Evolutionary conservation across 116 monocot species (phyloP).

Genomic region (Phalaenopsis hybrid): DNA sequence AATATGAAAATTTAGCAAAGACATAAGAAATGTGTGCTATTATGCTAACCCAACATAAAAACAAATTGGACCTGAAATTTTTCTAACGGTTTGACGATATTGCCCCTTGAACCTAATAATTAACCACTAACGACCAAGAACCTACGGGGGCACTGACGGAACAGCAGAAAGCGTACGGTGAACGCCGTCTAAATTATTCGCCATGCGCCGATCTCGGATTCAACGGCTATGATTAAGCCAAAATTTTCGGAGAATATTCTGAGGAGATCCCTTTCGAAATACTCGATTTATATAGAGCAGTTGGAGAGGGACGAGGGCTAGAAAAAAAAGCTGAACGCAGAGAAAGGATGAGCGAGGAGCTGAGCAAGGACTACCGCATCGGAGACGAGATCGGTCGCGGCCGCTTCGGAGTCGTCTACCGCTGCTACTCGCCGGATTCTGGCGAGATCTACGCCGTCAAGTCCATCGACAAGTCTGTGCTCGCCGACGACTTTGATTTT

Average conservation of each 20-base stretch:
- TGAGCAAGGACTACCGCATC: constrained; percentile 42
- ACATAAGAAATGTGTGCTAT: too few species aligned
- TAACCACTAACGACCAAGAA: background rate
- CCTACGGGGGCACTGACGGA: background rate
- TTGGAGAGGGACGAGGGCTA: background rate
- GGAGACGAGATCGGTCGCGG: constrained; percentile 83
- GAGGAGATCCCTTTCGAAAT: background rate
- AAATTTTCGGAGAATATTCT: background rate
- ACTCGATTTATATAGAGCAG: background rate
- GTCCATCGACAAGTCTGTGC: constrained; percentile 55
- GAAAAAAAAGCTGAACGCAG: background rate
- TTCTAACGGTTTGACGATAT: background rate
- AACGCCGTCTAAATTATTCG: background rate
- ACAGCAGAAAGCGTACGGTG: background rate
- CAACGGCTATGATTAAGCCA: background rate
- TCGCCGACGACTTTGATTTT: constrained; percentile 51
- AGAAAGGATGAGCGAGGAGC: constrained; percentile 35
- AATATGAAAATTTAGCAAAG: too few species aligned
- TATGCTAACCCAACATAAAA: too few species aligned
- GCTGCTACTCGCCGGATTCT: constrained; percentile 25
- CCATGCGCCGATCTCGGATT: background rate
- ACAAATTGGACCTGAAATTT: too few species aligned
- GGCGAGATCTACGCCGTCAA: constrained; percentile 72
- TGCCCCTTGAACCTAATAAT: background rate
- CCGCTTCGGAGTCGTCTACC: constrained; percentile 65